Evolutionary conservation across 768 basidiomycete species (phyloP).

Genomic region (Tulasnella sp.): DNA sequence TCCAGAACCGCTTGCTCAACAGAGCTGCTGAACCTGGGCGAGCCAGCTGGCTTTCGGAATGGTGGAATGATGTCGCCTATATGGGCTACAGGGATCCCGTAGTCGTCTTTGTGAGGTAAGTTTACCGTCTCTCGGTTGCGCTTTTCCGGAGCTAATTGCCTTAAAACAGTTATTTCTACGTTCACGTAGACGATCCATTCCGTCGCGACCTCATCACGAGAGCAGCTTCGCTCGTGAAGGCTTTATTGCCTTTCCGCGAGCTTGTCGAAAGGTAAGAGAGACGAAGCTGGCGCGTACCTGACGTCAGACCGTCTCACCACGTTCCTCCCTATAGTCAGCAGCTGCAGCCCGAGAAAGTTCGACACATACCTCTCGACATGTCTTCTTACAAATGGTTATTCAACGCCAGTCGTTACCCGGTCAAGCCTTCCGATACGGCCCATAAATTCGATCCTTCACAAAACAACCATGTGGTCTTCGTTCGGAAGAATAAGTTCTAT

Average conservation of each 20-base stretch:
- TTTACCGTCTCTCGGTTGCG: neutral
- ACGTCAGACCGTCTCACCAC: neutral
- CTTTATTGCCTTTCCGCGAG: constrained; percentile 74
- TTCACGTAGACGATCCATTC: constrained; percentile 63
- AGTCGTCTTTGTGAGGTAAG: constrained; percentile 4
- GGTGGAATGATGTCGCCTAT: constrained; percentile 92
- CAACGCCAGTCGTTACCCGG: constrained; percentile 86
- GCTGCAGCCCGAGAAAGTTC: constrained; percentile 82
- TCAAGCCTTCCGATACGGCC: constrained; percentile 73
- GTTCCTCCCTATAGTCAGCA: constrained; percentile 42
- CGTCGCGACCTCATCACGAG: constrained; percentile 53
- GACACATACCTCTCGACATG: constrained; percentile 52
- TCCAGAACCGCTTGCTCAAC: constrained; percentile 70
- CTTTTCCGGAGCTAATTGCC: constrained; percentile 30
- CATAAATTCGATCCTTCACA: constrained; percentile 62
- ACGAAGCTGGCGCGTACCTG: neutral
- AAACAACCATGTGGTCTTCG: constrained; percentile 83
- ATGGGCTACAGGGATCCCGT: constrained; percentile 34
- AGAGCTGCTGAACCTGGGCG: constrained; percentile 53
- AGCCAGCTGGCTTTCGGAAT: constrained; percentile 78
- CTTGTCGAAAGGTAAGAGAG: constrained; percentile 66
- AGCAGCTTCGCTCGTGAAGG: constrained; percentile 78
- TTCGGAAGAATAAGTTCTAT: constrained; percentile 89
- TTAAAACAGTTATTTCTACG: constrained; percentile 90
- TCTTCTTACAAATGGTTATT: constrained; percentile 44